phyloP scores from a whole-genome alignment of 176 grass and related monocot species.

The Elymus sibiricus region DNA sequence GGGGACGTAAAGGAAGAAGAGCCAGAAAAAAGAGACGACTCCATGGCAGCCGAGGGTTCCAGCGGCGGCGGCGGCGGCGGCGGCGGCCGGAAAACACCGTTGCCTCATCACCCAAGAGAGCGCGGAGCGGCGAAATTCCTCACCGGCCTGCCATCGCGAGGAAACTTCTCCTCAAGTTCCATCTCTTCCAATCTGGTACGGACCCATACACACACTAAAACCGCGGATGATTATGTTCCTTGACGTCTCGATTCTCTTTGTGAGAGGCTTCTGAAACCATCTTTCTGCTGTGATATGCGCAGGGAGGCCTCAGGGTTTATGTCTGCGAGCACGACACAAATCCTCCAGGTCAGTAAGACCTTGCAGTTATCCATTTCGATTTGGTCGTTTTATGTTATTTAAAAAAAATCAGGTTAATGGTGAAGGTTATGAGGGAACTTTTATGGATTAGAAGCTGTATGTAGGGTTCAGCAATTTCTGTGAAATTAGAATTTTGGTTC shows the following conservation, averaged over 20 bases:
- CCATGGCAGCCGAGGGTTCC: constrained; percentile 43
- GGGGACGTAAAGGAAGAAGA: no score
- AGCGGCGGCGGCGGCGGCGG: constrained; percentile 11
- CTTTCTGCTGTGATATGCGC: constrained; percentile 7
- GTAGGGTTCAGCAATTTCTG: background rate
- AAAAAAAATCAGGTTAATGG: background rate
- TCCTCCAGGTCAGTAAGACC: constrained; percentile 38
- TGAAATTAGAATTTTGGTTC: background rate
- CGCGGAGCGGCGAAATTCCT: constrained; percentile 36
- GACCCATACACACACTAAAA: background rate
- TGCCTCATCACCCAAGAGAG: background rate
- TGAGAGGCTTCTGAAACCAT: background rate
- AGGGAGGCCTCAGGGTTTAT: constrained; percentile 54
- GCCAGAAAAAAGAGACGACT: background rate
- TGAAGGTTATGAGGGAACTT: background rate
- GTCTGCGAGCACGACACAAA: constrained; percentile 39
- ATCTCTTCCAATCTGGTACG: constrained; percentile 43
- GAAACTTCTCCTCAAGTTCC: constrained; percentile 42
- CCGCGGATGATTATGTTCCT: background rate
- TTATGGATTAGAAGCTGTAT: background rate
- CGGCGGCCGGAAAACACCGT: constrained; percentile 17
- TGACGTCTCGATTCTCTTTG: background rate
- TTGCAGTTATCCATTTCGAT: background rate
- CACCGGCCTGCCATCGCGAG: constrained; percentile 33
- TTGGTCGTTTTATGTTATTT: background rate